Conservation (phyloP, 2,329 filamentous ascomycete genomes). For the Diaporthe vexans region DNA sequence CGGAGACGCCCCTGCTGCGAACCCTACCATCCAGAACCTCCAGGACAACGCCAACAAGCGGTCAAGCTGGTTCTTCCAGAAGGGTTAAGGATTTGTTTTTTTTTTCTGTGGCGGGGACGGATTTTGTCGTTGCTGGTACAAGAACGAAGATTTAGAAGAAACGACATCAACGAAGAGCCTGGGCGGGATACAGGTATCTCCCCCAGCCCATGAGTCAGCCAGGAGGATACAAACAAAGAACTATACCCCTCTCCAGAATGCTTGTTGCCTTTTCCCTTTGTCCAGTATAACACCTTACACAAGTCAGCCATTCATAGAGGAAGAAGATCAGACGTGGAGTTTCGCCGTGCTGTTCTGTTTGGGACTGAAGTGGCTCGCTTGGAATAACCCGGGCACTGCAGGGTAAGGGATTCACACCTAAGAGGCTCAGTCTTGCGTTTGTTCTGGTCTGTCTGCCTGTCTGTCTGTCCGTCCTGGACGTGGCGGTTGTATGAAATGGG, state of each 20-base stretch:
- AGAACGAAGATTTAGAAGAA: constrained; percentile 26
- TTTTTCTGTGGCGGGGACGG: constrained; percentile 3
- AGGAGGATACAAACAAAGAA: constrained; percentile 38
- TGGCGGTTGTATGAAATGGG: background rate
- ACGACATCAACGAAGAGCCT: constrained; percentile 28
- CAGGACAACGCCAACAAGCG: constrained; percentile 73
- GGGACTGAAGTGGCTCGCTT: constrained; percentile 34
- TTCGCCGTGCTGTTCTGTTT: constrained; percentile 26
- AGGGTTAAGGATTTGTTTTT: constrained; percentile 53
- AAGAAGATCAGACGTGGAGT: constrained; percentile 25
- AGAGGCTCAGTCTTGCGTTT: constrained; percentile 8
- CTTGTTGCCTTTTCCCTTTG: constrained; percentile 38
- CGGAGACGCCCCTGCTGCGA: constrained; percentile 61
- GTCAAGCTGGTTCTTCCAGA: constrained; percentile 82
- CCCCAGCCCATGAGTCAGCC: constrained; percentile 29
- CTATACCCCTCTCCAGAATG: constrained; percentile 36
- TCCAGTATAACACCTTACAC: constrained; percentile 36
- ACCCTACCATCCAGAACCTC: constrained; percentile 70
- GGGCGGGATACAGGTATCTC: constrained; percentile 35
- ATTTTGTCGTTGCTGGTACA: constrained; percentile 21
- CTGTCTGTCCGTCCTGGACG: constrained; percentile 23
- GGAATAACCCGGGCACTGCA: constrained; percentile 23
- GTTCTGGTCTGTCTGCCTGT: background rate
- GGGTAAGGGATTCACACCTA: constrained; percentile 6
- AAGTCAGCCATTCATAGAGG: constrained; percentile 38